phyloP scores from a whole-genome alignment of 148 eudicot genomes.

The Beta vulgaris region DNA sequence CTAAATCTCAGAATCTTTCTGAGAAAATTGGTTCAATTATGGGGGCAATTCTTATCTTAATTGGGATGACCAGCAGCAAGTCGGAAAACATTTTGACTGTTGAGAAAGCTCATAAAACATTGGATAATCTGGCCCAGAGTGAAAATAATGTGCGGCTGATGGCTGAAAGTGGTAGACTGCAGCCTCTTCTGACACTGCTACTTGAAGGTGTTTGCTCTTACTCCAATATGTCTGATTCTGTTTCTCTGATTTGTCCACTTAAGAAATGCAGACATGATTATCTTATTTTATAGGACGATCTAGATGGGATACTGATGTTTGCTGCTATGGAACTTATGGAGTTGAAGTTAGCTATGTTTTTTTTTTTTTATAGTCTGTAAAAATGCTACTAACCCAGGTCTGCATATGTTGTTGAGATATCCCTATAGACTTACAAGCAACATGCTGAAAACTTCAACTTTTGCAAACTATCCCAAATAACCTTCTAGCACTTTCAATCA shows the following conservation, averaged over 20 bases:
- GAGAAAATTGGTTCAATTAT: constrained; percentile 82
- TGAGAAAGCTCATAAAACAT: constrained; percentile 71
- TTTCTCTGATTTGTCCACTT: background rate
- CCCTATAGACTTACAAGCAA: background rate
- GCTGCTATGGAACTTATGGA: background rate
- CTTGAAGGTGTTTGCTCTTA: constrained; percentile 60
- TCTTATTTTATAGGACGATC: background rate
- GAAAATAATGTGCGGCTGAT: constrained; percentile 81
- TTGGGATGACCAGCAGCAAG: constrained; percentile 87
- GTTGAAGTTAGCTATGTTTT: background rate
- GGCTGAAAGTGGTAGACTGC: constrained; percentile 88
- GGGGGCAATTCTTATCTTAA: constrained; percentile 85
- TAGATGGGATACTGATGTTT: background rate
- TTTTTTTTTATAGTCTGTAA: too few species aligned
- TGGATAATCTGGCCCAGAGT: constrained; percentile 67
- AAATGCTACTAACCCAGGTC: background rate
- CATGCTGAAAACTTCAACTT: background rate
- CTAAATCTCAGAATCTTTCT: constrained; percentile 62
- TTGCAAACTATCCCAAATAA: background rate
- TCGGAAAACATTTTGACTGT: constrained; percentile 59
- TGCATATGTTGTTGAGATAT: background rate
- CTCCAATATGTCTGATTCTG: background rate
- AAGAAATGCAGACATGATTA: background rate
- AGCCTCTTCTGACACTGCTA: constrained; percentile 69
- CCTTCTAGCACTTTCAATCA: background rate